Evolutionary conservation across 2,329 filamentous ascomycete genomes (phyloP), one percentile per base, ranked within the genome.

Genomic region (Setomelanomma holmii): DNA sequence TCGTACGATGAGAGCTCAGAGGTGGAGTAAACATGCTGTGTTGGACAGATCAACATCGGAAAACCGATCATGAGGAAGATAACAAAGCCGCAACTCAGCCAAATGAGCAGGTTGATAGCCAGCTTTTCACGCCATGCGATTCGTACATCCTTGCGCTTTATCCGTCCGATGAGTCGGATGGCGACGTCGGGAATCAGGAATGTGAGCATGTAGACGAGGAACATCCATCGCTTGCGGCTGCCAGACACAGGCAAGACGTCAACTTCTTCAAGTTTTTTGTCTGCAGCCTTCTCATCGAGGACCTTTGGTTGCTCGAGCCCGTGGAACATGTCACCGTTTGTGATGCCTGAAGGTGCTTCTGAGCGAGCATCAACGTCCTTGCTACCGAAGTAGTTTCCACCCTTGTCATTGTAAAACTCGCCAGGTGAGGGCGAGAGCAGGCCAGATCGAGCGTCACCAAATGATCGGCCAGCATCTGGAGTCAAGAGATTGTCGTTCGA

Each of bases 101-200:
- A 99, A 72, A 99, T 99, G 69, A 98, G 84, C 74, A 99, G 82
- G 80, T 99, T 99, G 82, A 99, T 99, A 47, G 95, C 93, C 53
- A 99, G 75, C 81, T 99, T 99, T 75, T 99, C 95, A 70, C 95
- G 85, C 95, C 95, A 99, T 0, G 95, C 95, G 72, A 89, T 83
- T 20, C 93, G 89, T 7, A 99, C 86, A 73, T 99, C 95, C 72
- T 96, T 96, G 55, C 95, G 90, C 53, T 89, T 84, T 89, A 97
- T 97, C 45, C 89, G 84, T 19, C 93, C 93, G 35, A 96, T 55
- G 64, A 82, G 81, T 47, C 86, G 85, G 71, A 98, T 89, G 38
- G 88, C 67, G 64, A 96, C 89, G 71, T 97, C 93, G 4, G 95
- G 95, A 40, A 96, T 79, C 63, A 87, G 91, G 81, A 87, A 99